Conservation (phyloP, 2,329 filamentous ascomycete genomes). For the Coniosporium tulheliwenetii region DNA sequence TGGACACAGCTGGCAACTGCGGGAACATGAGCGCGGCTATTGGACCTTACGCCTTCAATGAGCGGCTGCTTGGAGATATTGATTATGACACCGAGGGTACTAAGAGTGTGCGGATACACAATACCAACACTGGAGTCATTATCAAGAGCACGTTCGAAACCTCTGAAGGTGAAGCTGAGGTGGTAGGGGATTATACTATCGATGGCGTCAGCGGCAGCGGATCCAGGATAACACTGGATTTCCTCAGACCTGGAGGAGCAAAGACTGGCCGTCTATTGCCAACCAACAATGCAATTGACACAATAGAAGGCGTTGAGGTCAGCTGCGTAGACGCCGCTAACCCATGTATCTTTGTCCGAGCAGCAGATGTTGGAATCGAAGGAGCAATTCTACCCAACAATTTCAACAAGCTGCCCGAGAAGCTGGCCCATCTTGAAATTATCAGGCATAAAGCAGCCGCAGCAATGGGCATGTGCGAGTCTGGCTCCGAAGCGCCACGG, state of each 20-base stretch:
- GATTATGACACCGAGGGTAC: slow-evolving; percentile 10
- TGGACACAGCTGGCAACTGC: slow-evolving; percentile 57
- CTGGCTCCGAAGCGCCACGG: slow-evolving; percentile 29
- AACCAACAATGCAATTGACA: slow-evolving; percentile 40
- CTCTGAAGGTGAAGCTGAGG: slow-evolving; percentile 29
- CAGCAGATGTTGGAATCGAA: slow-evolving; percentile 34
- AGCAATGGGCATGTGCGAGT: slow-evolving; percentile 42
- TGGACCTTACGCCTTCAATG: slow-evolving; percentile 48
- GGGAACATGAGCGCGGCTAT: slow-evolving; percentile 59
- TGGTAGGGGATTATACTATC: slow-evolving; percentile 40
- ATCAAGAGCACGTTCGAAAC: slow-evolving; percentile 43
- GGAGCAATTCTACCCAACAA: slow-evolving; percentile 37
- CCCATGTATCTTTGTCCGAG: slow-evolving; percentile 46
- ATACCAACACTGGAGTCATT: slow-evolving; percentile 56
- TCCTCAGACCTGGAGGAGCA: slow-evolving; percentile 45
- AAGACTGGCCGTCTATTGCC: slow-evolving; percentile 47
- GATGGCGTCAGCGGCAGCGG: slow-evolving; percentile 47
- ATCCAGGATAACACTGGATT: slow-evolving; percentile 43
- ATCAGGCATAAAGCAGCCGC: slow-evolving; percentile 43
- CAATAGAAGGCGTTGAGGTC: slow-evolving; percentile 31
- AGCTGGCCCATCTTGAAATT: slow-evolving; percentile 37
- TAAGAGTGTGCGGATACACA: slow-evolving; percentile 42
- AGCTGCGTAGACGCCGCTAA: slow-evolving; percentile 50
- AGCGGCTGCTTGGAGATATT: slow-evolving; percentile 27
- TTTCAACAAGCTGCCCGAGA: slow-evolving; percentile 33